Conservation (phyloP, 2,329 filamentous ascomycete species). For the Cladophialophora chaetospira region DNA sequence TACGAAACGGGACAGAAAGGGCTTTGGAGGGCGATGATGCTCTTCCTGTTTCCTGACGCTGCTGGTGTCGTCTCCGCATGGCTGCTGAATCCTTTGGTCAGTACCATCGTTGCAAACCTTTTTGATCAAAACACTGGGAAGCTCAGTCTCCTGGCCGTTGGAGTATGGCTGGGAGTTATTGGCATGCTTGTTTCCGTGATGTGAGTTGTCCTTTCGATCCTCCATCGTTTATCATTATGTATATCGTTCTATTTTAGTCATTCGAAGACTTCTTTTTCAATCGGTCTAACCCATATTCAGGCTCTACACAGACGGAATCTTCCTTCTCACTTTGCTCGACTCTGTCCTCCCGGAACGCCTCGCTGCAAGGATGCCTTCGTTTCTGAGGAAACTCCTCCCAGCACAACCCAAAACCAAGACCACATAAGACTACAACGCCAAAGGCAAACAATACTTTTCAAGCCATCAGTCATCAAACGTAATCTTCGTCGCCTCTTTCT, state of each 20-base stretch:
- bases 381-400: constrained; percentile 1
- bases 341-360: constrained; percentile 29
- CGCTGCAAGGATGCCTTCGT: constrained; percentile 20
- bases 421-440: not conserved
- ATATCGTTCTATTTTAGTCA: not conserved
- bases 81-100: too few relatives aligned
- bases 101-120: too few relatives aligned
- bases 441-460: not conserved
- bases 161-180: constrained; percentile 7
- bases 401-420: not conserved
- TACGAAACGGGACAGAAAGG: not conserved
- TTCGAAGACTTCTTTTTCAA: not conserved
- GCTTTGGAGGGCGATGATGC: not conserved
- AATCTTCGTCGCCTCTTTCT: constrained; percentile 84
- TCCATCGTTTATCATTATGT: not conserved
- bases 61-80: constrained; percentile 5
- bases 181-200: constrained; percentile 23
- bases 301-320: constrained; percentile 27
- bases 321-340: constrained; percentile 25
- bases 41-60: not conserved
- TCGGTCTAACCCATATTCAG: not conserved
- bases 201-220: constrained; percentile 27
- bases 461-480: constrained; percentile 68
- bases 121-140: not conserved
- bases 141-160: constrained; percentile 13